A percentile compares a stretch with the other conserved stretches of the same genome.
phyloP scores from a whole-genome alignment of 495 filamentous ascomycete genomes.

The Tuber microsphaerosporum region DNA sequence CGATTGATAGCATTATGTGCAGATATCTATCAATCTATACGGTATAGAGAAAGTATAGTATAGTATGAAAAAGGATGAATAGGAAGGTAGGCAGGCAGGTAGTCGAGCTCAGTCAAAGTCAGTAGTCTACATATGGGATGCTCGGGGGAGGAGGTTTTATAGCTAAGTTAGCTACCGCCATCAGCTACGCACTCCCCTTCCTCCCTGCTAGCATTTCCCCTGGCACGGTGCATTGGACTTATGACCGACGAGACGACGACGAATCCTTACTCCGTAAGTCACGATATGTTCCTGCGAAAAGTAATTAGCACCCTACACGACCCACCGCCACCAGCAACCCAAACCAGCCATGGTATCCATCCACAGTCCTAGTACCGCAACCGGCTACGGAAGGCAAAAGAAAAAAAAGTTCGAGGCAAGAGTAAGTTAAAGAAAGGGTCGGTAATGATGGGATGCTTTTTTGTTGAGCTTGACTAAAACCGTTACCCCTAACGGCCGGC shows the following conservation, averaged over 20 bases:
- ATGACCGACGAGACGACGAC: background rate
- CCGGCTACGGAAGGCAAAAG: background rate
- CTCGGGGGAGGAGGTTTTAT: background rate
- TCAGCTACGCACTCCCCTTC: background rate
- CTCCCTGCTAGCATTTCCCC: background rate
- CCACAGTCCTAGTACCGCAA: background rate
- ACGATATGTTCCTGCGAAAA: background rate
- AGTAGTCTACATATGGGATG: background rate
- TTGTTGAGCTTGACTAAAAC: conserved; percentile 5
- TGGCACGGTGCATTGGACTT: background rate
- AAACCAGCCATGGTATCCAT: background rate
- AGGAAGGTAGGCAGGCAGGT: background rate
- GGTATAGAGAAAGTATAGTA: background rate
- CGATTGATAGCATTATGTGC: conserved; percentile 41
- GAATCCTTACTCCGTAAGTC: background rate
- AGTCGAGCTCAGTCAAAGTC: background rate
- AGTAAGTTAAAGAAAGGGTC: background rate
- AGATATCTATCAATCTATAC: background rate
- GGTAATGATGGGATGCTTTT: background rate
- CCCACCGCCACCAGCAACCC: background rate
- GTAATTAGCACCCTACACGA: background rate
- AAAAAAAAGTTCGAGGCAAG: background rate
- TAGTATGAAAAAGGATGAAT: background rate
- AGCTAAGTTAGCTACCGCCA: background rate
- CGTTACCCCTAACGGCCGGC: conserved; percentile 2